Conservation (phyloP, 148 eudicot species). For the Chenopodium suecicum region DNA sequence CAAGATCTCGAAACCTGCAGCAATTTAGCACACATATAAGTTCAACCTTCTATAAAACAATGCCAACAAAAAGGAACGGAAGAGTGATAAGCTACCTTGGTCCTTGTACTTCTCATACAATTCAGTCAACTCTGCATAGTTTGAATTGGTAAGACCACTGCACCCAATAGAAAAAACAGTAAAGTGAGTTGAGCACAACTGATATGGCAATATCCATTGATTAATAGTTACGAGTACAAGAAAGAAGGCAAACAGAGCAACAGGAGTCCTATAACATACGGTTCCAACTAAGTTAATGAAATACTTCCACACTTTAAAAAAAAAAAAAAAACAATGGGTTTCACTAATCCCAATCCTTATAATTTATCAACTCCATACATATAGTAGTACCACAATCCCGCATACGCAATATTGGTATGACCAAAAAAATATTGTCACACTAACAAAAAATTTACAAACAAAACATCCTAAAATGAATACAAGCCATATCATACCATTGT, state of each 20-base stretch:
- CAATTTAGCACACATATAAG: not conserved
- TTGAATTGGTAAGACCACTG: conserved; percentile 84
- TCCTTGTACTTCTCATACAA: conserved; percentile 71
- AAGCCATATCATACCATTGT: conserved; percentile 42
- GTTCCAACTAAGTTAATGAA: too few relatives aligned
- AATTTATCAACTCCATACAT: not conserved
- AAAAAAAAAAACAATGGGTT: not conserved
- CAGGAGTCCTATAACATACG: not conserved
- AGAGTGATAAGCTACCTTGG: conserved; percentile 41
- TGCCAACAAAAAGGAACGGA: not conserved
- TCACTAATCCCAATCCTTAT: not conserved
- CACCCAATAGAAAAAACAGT: conserved; percentile 3
- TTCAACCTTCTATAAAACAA: not conserved
- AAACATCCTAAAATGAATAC: not conserved
- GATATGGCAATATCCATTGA: too few relatives aligned
- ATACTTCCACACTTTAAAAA: not conserved
- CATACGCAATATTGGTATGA: not conserved
- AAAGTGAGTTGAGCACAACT: not conserved
- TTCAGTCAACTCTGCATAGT: conserved; percentile 65
- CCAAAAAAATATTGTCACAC: not conserved
- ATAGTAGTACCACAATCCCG: not conserved
- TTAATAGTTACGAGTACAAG: not conserved
- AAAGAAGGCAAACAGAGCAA: not conserved
- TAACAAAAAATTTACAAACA: not conserved
- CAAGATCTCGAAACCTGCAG: conserved; percentile 44